These are phyloP conservation scores for Linnemannia schmuckeri DNA, from an alignment of 192 early-diverging fungal genomes.

Conservation along the genomic window DNA sequence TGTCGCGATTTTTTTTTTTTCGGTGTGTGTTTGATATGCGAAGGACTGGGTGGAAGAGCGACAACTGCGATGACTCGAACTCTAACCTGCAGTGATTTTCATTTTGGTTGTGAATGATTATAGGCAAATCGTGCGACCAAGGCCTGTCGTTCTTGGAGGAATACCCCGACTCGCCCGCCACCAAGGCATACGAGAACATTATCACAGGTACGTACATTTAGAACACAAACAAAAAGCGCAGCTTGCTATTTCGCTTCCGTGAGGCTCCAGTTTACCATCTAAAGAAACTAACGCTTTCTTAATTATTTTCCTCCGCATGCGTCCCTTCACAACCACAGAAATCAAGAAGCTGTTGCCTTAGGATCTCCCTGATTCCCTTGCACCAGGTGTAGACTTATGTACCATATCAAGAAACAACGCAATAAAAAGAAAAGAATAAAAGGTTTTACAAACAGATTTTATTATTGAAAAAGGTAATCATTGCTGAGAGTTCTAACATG, in stretches of 20 bases:
- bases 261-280: too few relatives aligned
- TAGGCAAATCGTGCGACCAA: slow-evolving; percentile 77
- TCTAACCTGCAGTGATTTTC: neutral
- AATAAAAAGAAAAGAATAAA: neutral
- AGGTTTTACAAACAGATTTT: neutral
- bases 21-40: neutral
- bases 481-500: neutral
- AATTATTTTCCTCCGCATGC: neutral
- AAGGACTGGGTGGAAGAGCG: too few relatives aligned
- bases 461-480: neutral
- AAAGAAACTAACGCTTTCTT: neutral
- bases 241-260: neutral
- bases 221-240: too few relatives aligned
- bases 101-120: neutral
- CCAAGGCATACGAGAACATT: slow-evolving; percentile 72
- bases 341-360: slow-evolving; percentile 45
- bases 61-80: neutral
- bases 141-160: slow-evolving; percentile 93
- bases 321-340: neutral
- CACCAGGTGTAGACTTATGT: neutral
- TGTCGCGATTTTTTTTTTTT: slow-evolving; percentile 37
- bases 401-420: slow-evolving; percentile 8
- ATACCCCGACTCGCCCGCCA: slow-evolving; percentile 90
- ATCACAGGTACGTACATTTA: slow-evolving; percentile 61
- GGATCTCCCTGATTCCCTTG: neutral